Percentiles rank a stretch among this genome's conserved stretches.
These are phyloP conservation scores for Bauhinia variegata DNA, from an alignment of 306 rosid species.

Conservation along the genomic window DNA sequence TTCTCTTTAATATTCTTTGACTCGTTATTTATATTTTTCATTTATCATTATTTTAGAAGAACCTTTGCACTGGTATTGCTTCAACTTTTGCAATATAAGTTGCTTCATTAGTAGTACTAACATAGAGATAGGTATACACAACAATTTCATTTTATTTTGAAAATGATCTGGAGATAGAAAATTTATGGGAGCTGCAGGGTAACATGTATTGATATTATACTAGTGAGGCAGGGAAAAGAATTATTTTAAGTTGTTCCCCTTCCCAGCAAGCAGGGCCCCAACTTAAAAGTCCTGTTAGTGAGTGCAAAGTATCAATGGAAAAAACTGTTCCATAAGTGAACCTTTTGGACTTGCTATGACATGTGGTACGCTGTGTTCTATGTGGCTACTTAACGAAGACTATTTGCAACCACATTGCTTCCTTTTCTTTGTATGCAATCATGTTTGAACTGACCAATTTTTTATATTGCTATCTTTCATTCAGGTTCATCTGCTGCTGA, in stretches of 20 bases:
- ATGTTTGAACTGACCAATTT: not conserved
- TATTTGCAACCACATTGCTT: not conserved
- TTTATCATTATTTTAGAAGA: not conserved
- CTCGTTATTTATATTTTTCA: not conserved
- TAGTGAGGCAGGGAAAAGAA: no score
- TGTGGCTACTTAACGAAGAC: not conserved
- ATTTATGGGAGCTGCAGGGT: not conserved
- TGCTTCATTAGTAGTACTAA: not conserved
- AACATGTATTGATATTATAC: not conserved
- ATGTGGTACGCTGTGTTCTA: not conserved
- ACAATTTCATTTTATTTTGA: conserved; percentile 1
- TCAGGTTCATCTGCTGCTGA: not conserved
- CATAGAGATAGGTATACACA: not conserved
- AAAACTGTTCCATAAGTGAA: no score
- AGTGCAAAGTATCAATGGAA: no score
- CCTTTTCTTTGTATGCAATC: not conserved
- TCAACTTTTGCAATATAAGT: not conserved
- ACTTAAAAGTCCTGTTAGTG: no score
- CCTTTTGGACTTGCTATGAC: not conserved
- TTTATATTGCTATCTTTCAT: no score
- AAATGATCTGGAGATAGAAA: not conserved
- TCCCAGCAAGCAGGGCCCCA: no score
- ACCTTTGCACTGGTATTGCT: conserved; percentile 9
- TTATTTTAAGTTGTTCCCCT: no score
- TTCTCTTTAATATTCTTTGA: not conserved